These are phyloP conservation scores for Syzygium jambos DNA, from an alignment of 345 rosid species.

Conservation along the genomic window DNA sequence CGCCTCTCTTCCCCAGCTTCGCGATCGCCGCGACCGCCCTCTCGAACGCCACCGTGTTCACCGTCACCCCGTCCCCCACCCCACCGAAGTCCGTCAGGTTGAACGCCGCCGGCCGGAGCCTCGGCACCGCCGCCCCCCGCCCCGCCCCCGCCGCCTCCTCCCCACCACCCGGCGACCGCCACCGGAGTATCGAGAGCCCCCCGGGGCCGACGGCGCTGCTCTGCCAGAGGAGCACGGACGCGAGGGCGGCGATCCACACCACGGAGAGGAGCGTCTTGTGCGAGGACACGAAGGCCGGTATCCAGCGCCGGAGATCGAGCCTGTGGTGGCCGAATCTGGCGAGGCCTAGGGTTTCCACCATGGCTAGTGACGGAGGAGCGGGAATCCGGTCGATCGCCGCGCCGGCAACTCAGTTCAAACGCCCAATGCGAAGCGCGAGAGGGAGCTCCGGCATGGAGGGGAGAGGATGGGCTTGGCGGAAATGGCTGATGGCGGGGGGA, in stretches of 20 bases:
- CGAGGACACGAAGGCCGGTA: slow-evolving; percentile 47
- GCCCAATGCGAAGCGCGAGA: not conserved
- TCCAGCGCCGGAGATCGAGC: slow-evolving; percentile 48
- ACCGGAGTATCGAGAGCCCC: slow-evolving; percentile 30
- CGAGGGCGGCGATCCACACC: slow-evolving; percentile 80
- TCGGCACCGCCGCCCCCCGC: slow-evolving; percentile 30
- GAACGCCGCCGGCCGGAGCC: slow-evolving; percentile 49
- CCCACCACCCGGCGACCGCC: slow-evolving; percentile 20
- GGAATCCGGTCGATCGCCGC: not conserved
- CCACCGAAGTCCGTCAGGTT: slow-evolving; percentile 92
- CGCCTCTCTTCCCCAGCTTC: slow-evolving; percentile 61
- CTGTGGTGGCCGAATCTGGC: slow-evolving; percentile 47
- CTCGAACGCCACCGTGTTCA: slow-evolving; percentile 85
- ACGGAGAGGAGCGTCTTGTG: slow-evolving; percentile 69
- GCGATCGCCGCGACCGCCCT: slow-evolving; percentile 73
- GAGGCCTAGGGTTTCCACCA: slow-evolving; percentile 47
- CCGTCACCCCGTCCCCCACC: slow-evolving; percentile 74
- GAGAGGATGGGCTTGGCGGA: not conserved
- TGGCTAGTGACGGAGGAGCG: not conserved
- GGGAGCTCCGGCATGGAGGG: not conserved
- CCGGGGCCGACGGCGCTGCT: slow-evolving; percentile 32
- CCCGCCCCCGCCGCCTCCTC: slow-evolving; percentile 15
- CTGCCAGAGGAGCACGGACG: slow-evolving; percentile 78
- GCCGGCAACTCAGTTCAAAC: not conserved
- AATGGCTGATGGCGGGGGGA: not conserved